Conservation (phyloP, 371 early-diverging fungal species). For the Mucor circinelloides region DNA sequence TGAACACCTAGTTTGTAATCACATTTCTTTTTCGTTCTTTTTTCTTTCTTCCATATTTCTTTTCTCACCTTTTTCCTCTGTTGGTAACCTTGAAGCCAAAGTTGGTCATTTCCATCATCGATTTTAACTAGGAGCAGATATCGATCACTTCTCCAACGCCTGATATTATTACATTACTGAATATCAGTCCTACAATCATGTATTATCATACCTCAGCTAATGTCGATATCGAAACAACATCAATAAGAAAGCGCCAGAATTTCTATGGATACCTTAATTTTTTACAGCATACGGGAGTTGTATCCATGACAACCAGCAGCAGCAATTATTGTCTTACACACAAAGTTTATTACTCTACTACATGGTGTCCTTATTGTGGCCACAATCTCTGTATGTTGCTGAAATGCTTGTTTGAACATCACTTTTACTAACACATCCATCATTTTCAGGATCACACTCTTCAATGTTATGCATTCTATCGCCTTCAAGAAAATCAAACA, state of each 20-base stretch:
- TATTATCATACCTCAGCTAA: not conserved
- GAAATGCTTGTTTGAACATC: too few species aligned
- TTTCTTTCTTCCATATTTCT: not conserved
- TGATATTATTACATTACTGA: not conserved
- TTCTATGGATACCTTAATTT: not conserved
- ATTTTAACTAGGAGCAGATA: not conserved
- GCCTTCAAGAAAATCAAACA: too few species aligned
- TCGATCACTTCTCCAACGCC: not conserved
- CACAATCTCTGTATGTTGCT: conserved; percentile 13
- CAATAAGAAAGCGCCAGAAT: not conserved
- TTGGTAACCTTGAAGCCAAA: not conserved
- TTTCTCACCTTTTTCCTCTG: not conserved
- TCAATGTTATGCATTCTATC: too few species aligned
- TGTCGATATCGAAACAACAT: not conserved
- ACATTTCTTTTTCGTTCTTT: not conserved
- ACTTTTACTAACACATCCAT: too few species aligned
- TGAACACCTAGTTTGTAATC: not conserved
- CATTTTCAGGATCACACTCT: too few species aligned
- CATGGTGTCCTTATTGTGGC: conserved; percentile 25
- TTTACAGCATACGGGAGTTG: not conserved
- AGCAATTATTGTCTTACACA: conserved; percentile 20
- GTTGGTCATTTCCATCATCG: not conserved
- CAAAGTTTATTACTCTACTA: conserved; percentile 23
- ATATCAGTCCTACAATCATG: not conserved
- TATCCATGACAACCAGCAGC: not conserved